Conservation (phyloP, 2,329 filamentous ascomycete species). For the Whalleya microplaca region DNA sequence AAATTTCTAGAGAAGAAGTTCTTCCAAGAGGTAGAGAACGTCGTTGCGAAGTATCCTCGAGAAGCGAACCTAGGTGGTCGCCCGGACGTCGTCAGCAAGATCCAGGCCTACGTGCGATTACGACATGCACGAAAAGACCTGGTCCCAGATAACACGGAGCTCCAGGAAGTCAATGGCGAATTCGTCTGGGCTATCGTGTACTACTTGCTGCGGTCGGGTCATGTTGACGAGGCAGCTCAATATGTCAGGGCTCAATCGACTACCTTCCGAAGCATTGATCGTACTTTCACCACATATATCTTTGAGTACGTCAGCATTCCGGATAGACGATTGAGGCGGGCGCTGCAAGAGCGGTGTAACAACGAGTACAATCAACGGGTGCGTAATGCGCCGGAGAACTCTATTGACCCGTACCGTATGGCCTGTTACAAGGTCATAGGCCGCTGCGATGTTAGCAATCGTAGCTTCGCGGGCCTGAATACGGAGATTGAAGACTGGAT, state of each 20-base stretch:
- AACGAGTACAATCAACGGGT: slow-evolving; percentile 87
- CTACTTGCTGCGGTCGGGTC: slow-evolving; percentile 84
- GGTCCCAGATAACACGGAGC: slow-evolving; percentile 76
- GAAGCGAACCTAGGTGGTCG: slow-evolving; percentile 90
- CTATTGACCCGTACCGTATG: slow-evolving; percentile 92
- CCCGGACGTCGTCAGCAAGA: slow-evolving; percentile 85
- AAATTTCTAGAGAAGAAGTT: slow-evolving; percentile 81
- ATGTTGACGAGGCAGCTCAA: slow-evolving; percentile 79
- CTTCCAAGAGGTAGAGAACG: slow-evolving; percentile 73
- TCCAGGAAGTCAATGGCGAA: slow-evolving; percentile 80
- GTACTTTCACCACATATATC: slow-evolving; percentile 87
- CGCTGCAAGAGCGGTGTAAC: slow-evolving; percentile 84
- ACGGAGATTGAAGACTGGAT: slow-evolving; percentile 72
- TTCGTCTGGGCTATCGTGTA: slow-evolving; percentile 95
- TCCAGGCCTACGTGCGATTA: slow-evolving; percentile 88
- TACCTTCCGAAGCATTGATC: slow-evolving; percentile 87
- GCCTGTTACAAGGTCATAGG: slow-evolving; percentile 98
- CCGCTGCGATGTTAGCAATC: slow-evolving; percentile 69
- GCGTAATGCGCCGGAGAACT: slow-evolving; percentile 82
- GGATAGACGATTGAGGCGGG: slow-evolving; percentile 76
- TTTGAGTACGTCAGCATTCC: slow-evolving; percentile 77
- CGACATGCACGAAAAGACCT: slow-evolving; percentile 81
- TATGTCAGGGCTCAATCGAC: slow-evolving; percentile 81
- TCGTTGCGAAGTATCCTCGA: slow-evolving; percentile 80
- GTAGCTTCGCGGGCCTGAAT: slow-evolving; percentile 65